These are phyloP conservation scores for Trichophaea hybrida DNA, from an alignment of 2,329 filamentous ascomycete species.

Conservation along the genomic window DNA sequence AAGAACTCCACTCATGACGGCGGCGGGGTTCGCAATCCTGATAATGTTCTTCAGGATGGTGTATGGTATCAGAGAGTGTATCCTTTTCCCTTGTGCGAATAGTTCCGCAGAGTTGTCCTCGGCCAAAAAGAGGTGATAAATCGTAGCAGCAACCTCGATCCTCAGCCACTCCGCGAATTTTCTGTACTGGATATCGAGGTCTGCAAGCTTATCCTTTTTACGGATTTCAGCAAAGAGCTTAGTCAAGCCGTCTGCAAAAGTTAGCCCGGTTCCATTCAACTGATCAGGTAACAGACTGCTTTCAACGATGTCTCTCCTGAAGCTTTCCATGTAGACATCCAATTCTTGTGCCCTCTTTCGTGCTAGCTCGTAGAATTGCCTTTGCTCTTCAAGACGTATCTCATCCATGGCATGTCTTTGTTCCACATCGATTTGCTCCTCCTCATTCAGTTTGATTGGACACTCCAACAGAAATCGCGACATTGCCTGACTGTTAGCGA, in stretches of 20 bases:
- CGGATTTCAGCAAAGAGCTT: constrained; percentile 88
- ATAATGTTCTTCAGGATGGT: constrained; percentile 92
- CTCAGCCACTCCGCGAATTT: constrained; percentile 98
- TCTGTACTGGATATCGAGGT: constrained; percentile 86
- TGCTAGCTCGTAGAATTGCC: constrained; percentile 89
- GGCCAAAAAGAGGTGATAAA: constrained; percentile 93
- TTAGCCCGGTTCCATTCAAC: not conserved
- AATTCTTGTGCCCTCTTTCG: constrained; percentile 77
- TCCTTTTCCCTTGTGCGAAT: constrained; percentile 84
- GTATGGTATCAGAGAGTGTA: constrained; percentile 90
- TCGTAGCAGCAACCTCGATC: constrained; percentile 89
- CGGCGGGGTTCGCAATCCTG: constrained; percentile 85
- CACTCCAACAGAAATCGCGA: constrained; percentile 63
- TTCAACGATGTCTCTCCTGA: constrained; percentile 53
- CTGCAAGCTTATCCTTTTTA: constrained; percentile 71
- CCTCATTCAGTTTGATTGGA: constrained; percentile 61
- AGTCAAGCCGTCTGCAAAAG: constrained; percentile 56
- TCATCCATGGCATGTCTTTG: constrained; percentile 70
- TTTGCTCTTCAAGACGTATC: constrained; percentile 81
- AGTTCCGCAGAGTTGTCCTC: constrained; percentile 96
- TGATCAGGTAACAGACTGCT: constrained; percentile 43
- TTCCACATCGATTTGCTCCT: constrained; percentile 69
- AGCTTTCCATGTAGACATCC: constrained; percentile 92
- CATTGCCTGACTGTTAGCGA: constrained; percentile 71
- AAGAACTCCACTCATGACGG: constrained; percentile 89